Evolutionary conservation across 768 basidiomycete species (phyloP), one percentile per base, ranked within the genome.

Genomic region (Suillus paluster): DNA sequence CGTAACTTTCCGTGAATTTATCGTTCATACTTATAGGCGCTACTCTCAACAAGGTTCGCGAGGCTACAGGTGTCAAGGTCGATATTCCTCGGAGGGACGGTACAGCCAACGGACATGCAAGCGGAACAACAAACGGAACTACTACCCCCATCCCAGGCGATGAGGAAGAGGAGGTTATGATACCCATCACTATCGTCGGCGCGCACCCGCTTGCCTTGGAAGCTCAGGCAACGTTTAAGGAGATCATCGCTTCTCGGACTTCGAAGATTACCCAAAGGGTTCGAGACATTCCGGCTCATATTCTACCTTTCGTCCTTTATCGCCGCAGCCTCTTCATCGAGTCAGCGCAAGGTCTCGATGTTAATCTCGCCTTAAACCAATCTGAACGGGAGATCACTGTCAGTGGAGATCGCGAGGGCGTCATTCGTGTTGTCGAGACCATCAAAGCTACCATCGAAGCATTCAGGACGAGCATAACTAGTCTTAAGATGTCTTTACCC

Each of bases 31-130:
- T 41, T 41, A 11, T 56, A 93, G 92, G 93, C 71, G 89, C 93
- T 19, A 96, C 88, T 53, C 82, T 99, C 66, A 98, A 95, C 78
- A 83, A 86, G 62, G 92, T 99, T 68, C 94, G 94, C 58, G 97
- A 99, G 70, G 88, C 94, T 70, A 97, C 95, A 50, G 85, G 84
- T 66, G 91, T 92, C 64, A 87, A 80, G 70, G 86, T 99, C 60
- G 94, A 99, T 71, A 95, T 99, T 66, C 97, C 97, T 61, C 92
- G 88, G 67, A 89, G 85, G 70, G 70, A 81, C 48, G 69, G 84
- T 60, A 64, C 77, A 27, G 64, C 76, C 63, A 88, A 86, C 64
- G 86, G 86, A 67, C 80, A 81, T 60, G 73, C 76, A 19, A 84
- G 83, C 70, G 86, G 82, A 45, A 66, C 74, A 44, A 64, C 72